Base-by-base conservation (phyloP, 139 green algal species). In the Closterium sp. region DNA sequence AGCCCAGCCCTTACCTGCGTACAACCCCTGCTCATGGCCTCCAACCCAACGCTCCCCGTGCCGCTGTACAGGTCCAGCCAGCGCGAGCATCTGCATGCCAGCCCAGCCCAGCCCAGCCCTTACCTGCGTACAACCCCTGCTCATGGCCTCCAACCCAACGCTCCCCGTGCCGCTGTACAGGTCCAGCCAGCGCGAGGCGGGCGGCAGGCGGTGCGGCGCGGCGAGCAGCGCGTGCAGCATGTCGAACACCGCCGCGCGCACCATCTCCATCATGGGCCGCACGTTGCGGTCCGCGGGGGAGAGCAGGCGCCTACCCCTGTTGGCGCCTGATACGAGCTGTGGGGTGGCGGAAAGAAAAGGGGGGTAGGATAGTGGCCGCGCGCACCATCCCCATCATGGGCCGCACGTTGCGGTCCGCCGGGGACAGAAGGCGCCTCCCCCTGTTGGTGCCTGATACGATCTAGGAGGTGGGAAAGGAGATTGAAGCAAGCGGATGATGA, bases 341-440 rank as follows among this genome's bases (percentile, higher is more conserved):
- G 50, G 50, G 17, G 50, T 21, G 50, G 50, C 19, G 50, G 50
- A 10, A 70, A 10, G 50, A 17, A 24, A 24, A 21, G 17, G 50
- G 10, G 17, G 50, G 21, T 21, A 70, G 50, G 17, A 21, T 5
- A 70, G 50, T 70, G 50, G 10, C 94, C 21, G 86, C 95, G 2
- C 95, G 92, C 88, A 96, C 95, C 28, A 95, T 45, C 34, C 94
- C 94, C 95, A 96, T 96, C 95, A 96, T 96, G 19, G 95, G 95
- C 17, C 95, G 89, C 28, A 94, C 92, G 28, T 91, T 34, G 27
- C 31, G 31, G 38, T 93, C 93, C 19, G 31, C 24, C 7, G 92
- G 94, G n/a, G 93, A 94, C 17, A 95, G 88, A 17, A 96, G 50
- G 1, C 86, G 34, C 9, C 89, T 79, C 27, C 91, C 88, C 17